Percentiles rank a stretch among this genome's conserved stretches.
Evolutionary conservation across 176 grass and related monocot species (phyloP).

Genomic region (Musa itinerans): DNA sequence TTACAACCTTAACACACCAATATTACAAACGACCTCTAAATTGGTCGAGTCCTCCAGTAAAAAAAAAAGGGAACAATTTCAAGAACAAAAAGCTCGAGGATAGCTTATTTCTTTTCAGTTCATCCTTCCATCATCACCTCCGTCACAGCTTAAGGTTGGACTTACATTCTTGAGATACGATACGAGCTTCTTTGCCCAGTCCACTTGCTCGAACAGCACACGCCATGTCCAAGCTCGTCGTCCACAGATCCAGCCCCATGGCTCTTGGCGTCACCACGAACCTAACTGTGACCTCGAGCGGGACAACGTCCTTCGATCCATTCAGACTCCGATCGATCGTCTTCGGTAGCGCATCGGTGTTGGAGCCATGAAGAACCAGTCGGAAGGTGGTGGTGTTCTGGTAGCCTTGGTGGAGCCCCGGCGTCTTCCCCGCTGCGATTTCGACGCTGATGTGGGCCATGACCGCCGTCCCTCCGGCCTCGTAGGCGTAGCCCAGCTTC

Average conservation of each 20-base stretch:
- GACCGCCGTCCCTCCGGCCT: conserved; percentile 22
- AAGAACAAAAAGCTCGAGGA: too few relatives aligned
- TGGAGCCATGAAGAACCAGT: background rate
- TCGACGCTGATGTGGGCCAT: conserved; percentile 10
- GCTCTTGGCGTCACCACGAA: background rate
- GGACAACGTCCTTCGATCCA: background rate
- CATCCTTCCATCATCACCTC: background rate
- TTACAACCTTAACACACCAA: too few relatives aligned
- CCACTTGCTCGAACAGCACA: background rate
- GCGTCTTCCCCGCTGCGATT: background rate
- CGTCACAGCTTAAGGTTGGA: background rate
- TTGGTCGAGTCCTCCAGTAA: too few relatives aligned
- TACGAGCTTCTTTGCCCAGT: background rate
- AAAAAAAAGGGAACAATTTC: too few relatives aligned
- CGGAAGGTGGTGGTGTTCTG: background rate
- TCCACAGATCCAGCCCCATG: background rate
- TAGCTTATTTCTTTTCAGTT: background rate
- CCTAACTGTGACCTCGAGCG: background rate
- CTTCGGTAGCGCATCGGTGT: background rate
- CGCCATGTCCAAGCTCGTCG: background rate
- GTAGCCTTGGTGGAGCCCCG: background rate
- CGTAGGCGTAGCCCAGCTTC: conserved; percentile 44
- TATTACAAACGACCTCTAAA: too few relatives aligned
- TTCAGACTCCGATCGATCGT: background rate
- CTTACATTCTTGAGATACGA: background rate